These are phyloP conservation scores for Vanderwaltozyma tropicalis DNA, from an alignment of 805 yeast genomes.

Conservation along the genomic window DNA sequence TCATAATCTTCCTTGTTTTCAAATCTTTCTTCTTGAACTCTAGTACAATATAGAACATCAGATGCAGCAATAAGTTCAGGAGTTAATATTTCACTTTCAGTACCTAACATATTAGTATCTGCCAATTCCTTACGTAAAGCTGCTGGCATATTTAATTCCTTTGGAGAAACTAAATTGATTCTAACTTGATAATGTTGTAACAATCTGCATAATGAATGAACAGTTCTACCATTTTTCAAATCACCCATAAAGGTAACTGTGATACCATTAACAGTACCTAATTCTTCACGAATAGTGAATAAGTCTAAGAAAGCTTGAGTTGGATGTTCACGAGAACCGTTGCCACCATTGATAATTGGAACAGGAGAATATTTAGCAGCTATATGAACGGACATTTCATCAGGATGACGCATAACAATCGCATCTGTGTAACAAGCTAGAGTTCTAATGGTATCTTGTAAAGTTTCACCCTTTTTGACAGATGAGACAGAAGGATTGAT, in stretches of 20 bases:
- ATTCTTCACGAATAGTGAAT: slow-evolving; percentile 96
- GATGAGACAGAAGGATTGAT: slow-evolving; percentile 82
- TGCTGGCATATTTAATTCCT: slow-evolving; percentile 75
- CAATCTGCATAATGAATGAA: slow-evolving; percentile 86
- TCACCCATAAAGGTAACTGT: slow-evolving; percentile 99
- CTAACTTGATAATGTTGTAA: slow-evolving; percentile 88
- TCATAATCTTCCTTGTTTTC: slow-evolving; percentile 64
- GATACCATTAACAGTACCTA: slow-evolving; percentile 96
- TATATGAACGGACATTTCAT: slow-evolving; percentile 79
- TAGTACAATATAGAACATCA: slow-evolving; percentile 94
- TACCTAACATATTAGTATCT: slow-evolving; percentile 55
- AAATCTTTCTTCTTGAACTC: slow-evolving; percentile 97
- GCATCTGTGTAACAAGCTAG: slow-evolving; percentile 95
- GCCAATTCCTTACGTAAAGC: slow-evolving; percentile 57
- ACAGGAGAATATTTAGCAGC: slow-evolving; percentile 96
- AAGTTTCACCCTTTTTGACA: slow-evolving; percentile 94
- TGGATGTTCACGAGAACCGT: slow-evolving; percentile 97
- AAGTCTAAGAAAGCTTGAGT: slow-evolving; percentile 95
- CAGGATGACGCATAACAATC: slow-evolving; percentile 92
- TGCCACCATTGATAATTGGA: slow-evolving; percentile 96
- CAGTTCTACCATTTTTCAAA: slow-evolving; percentile 95
- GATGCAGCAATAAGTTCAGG: slow-evolving; percentile 79
- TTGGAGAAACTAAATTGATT: slow-evolving; percentile 84
- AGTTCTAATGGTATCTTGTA: slow-evolving; percentile 93
- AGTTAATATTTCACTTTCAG: slow-evolving; percentile 68